These are phyloP conservation scores for Schizothecium vesticola DNA, from an alignment of 495 filamentous ascomycete genomes.

Conservation along the genomic window DNA sequence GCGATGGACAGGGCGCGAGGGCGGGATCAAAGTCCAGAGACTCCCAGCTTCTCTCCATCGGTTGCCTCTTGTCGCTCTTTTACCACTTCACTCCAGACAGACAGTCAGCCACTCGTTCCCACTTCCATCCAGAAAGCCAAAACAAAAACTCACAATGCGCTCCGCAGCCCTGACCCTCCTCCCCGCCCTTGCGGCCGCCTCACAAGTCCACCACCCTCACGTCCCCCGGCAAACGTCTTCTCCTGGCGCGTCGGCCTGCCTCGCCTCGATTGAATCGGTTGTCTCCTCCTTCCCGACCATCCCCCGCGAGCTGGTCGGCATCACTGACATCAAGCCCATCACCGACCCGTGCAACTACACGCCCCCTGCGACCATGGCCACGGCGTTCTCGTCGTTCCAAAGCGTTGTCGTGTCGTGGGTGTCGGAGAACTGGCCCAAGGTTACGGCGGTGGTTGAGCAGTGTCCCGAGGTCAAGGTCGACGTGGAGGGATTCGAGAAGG, in stretches of 20 bases:
- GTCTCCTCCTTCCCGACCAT: not conserved
- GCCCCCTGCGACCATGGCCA: not conserved
- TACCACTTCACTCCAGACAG: not conserved
- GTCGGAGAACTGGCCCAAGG: constrained; percentile 1
- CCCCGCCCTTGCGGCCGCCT: not conserved
- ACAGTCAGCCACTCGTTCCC: too few species aligned
- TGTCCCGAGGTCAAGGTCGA: not conserved
- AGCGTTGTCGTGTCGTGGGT: not conserved
- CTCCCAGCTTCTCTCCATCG: too few species aligned
- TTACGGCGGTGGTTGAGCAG: not conserved
- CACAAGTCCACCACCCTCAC: not conserved
- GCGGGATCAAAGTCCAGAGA: too few species aligned
- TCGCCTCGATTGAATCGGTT: not conserved
- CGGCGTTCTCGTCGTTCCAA: not conserved
- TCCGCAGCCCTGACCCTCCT: not conserved
- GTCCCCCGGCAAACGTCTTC: not conserved
- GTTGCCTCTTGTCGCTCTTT: not conserved
- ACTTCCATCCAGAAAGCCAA: not conserved
- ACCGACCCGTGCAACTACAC: constrained; percentile 2
- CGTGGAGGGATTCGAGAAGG: not conserved
- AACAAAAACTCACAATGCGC: not conserved
- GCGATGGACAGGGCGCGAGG: not conserved
- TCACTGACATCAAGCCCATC: not conserved
- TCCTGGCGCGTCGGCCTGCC: not conserved
- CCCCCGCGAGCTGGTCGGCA: not conserved